phyloP scores from a whole-genome alignment of 2,329 filamentous ascomycete genomes.

The Penicillium decumbens region DNA sequence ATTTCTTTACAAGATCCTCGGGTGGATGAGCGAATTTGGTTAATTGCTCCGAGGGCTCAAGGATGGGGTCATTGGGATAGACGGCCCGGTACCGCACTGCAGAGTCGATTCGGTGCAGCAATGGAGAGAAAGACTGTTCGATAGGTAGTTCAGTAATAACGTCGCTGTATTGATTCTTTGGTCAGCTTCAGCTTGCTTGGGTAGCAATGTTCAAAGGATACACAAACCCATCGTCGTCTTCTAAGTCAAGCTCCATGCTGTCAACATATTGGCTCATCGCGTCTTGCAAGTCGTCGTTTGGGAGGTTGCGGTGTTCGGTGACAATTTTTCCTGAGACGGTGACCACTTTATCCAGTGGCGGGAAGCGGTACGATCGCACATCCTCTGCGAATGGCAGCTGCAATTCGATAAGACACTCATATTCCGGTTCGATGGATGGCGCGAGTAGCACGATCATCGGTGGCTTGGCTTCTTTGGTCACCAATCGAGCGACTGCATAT shows the following conservation, averaged over 20 bases:
- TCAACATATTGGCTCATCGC: conserved; percentile 93
- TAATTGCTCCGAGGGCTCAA: conserved; percentile 60
- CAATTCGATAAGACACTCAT: conserved; percentile 83
- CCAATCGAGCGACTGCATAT: conserved; percentile 80
- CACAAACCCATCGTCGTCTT: conserved; percentile 68
- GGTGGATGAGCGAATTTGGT: conserved; percentile 71
- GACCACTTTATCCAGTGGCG: conserved; percentile 78
- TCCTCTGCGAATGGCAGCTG: conserved; percentile 93
- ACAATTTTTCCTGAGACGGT: conserved; percentile 79
- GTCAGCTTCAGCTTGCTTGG: conserved; percentile 13
- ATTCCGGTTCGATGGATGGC: conserved; percentile 70
- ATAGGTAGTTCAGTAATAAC: conserved; percentile 66
- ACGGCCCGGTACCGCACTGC: conserved; percentile 79
- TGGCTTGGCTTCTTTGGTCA: conserved; percentile 75
- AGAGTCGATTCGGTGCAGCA: conserved; percentile 83
- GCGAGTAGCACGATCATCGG: conserved; percentile 73
- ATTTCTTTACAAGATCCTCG: conserved; percentile 57
- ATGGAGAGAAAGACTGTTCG: conserved; percentile 77
- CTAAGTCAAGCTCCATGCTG: conserved; percentile 75
- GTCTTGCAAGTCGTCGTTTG: conserved; percentile 64
- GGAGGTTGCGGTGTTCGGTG: conserved; percentile 77
- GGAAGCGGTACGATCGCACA: conserved; percentile 82
- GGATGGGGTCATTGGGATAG: conserved; percentile 61
- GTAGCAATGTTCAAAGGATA: neutral
- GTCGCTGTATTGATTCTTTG: conserved; percentile 35